These are phyloP conservation scores for Lasiosphaeriaceae sp. DNA, from an alignment of 495 filamentous ascomycete genomes.

Conservation along the genomic window DNA sequence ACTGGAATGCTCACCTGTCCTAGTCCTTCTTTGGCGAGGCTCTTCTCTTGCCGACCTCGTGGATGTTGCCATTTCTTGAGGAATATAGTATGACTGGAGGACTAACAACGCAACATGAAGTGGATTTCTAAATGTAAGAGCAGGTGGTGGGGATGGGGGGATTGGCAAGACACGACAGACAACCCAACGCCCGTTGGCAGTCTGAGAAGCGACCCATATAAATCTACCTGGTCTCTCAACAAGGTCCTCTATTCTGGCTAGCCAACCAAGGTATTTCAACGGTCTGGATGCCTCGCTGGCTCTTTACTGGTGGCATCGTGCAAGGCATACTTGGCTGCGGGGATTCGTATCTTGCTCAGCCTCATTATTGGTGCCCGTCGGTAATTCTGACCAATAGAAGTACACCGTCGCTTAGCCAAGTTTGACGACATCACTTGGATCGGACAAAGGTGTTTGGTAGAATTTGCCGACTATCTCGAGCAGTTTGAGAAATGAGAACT, in stretches of 20 bases:
- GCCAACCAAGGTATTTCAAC: too few species aligned
- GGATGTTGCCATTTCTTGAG: too few species aligned
- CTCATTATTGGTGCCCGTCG: conserved; percentile 3
- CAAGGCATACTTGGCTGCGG: background rate
- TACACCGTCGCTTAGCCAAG: conserved; percentile 5
- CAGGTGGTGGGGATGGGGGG: background rate
- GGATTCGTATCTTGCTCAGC: background rate
- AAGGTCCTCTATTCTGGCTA: too few species aligned
- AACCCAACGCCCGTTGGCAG: too few species aligned
- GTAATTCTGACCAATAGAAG: conserved; percentile 10
- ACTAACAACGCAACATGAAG: background rate
- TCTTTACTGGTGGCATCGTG: background rate
- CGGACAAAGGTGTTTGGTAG: background rate
- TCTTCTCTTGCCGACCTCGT: background rate
- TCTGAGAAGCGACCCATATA: too few species aligned
- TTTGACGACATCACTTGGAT: background rate
- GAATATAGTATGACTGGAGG: background rate
- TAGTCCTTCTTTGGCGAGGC: background rate
- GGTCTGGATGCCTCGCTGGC: background rate
- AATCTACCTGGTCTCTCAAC: too few species aligned
- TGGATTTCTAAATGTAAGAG: background rate
- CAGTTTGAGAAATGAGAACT: too few species aligned
- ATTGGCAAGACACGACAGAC: too few species aligned
- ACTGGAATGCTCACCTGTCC: conserved; percentile 2
- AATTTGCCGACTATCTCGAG: background rate